These are phyloP conservation scores for Vitis hybrid DNA, from an alignment of 177 flowering plant genomes.

Conservation along the genomic window DNA sequence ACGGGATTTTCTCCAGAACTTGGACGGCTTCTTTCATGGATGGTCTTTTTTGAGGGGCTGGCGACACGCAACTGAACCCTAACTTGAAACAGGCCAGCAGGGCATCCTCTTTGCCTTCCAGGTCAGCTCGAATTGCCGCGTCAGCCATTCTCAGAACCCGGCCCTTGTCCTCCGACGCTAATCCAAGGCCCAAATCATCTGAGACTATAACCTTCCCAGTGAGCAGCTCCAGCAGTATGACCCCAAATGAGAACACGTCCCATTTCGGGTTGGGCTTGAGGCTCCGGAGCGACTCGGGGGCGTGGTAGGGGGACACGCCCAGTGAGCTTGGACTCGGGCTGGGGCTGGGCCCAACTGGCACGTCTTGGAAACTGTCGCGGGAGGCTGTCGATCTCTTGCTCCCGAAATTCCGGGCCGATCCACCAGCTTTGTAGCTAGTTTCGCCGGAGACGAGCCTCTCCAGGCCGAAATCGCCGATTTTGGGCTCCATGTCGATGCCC, in stretches of 20 bases:
- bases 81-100: conserved; percentile 41
- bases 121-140: conserved; percentile 46
- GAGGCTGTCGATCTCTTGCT: conserved; percentile 73
- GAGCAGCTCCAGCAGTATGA: conserved; percentile 65
- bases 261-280: conserved; percentile 71
- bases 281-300: conserved; percentile 76
- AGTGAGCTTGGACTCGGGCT: conserved; percentile 45
- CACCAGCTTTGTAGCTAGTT: conserved; percentile 32
- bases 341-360: conserved; percentile 34
- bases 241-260: conserved; percentile 85
- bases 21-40: conserved; percentile 58
- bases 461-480: conserved; percentile 82
- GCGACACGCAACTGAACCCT: conserved; percentile 46
- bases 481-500: conserved; percentile 81
- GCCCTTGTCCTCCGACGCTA: conserved; percentile 45
- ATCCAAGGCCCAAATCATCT: conserved; percentile 48
- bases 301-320: conserved; percentile 63
- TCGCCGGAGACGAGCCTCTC: conserved; percentile 55
- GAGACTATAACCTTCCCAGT: conserved; percentile 49
- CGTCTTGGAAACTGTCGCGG: conserved; percentile 54
- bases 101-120: conserved; percentile 60
- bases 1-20: conserved; percentile 51
- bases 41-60: conserved; percentile 59
- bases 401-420: conserved; percentile 64
- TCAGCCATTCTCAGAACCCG: conserved; percentile 60